phyloP scores from a whole-genome alignment of 192 early-diverging fungal genomes.

The Chytriomyces confervae region DNA sequence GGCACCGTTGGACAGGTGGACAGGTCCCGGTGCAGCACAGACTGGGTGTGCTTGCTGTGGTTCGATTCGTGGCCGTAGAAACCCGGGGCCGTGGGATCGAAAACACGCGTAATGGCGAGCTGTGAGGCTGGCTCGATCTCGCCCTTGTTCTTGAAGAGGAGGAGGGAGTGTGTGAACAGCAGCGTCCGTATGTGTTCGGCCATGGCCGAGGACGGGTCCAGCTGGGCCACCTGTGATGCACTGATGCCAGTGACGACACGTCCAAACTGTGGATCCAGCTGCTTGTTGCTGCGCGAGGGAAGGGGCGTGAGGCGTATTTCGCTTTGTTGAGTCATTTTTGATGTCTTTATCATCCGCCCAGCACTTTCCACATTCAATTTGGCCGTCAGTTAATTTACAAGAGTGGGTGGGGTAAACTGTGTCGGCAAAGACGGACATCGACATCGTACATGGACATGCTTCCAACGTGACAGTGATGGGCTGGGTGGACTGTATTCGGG shows the following conservation, averaged over 20 bases:
- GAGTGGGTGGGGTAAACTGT: too few species aligned
- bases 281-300: background rate
- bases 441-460: too few species aligned
- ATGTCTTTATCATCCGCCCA: too few species aligned
- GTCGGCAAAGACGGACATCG: too few species aligned
- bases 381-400: too few species aligned
- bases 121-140: background rate
- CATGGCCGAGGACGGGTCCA: background rate
- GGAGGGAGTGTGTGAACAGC: slow-evolving; percentile 26
- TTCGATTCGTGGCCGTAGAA: slow-evolving; percentile 20
- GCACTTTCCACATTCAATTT: too few species aligned
- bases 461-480: too few species aligned
- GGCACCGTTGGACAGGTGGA: slow-evolving; percentile 17
- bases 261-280: slow-evolving; percentile 11
- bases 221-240: background rate
- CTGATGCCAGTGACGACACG: slow-evolving; percentile 12
- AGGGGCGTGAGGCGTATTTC: too few species aligned
- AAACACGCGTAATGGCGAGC: slow-evolving; percentile 17
- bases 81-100: slow-evolving; percentile 9
- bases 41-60: background rate
- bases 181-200: background rate
- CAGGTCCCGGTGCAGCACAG: slow-evolving; percentile 27
- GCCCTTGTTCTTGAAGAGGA: slow-evolving; percentile 5
- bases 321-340: too few species aligned
- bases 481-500: too few species aligned